Evolutionary conservation across 2,329 filamentous ascomycete species (phyloP).

Genomic region (Fusarium sp.): DNA sequence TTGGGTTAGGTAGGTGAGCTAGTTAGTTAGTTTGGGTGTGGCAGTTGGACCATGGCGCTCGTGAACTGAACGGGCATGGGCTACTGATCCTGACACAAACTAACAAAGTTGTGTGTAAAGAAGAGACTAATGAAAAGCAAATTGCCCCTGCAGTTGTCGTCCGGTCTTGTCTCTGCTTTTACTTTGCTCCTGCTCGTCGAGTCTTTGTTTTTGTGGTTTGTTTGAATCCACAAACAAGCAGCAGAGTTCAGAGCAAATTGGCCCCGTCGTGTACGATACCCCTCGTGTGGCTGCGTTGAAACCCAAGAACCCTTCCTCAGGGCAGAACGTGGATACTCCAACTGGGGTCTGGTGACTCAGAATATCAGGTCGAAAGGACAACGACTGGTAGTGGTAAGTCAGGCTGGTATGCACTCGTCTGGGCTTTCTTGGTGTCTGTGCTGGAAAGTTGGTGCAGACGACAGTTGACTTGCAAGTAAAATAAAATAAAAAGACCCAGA

Average conservation of each 20-base stretch:
- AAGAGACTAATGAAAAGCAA: constrained; percentile 24
- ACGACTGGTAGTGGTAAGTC: constrained; percentile 39
- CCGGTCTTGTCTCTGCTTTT: constrained; percentile 9
- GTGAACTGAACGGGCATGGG: constrained; percentile 6
- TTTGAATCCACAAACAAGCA: constrained; percentile 8
- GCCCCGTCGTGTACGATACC: constrained; percentile 11
- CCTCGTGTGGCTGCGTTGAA: constrained; percentile 38
- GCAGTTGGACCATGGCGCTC: constrained; percentile 42
- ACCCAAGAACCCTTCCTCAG: constrained; percentile 35
- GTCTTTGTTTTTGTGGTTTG: constrained; percentile 20
- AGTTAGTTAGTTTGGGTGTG: constrained; percentile 18
- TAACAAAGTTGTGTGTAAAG: constrained; percentile 1
- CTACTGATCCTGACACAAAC: constrained; percentile 32
- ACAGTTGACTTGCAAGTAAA: constrained; percentile 11
- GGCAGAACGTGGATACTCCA: constrained; percentile 39
- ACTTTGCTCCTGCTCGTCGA: neutral
- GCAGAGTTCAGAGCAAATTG: neutral
- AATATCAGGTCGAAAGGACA: constrained; percentile 37
- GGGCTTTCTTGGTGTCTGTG: constrained; percentile 8
- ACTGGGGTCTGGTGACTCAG: constrained; percentile 41
- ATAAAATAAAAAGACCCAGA: constrained; percentile 29
- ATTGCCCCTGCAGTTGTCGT: constrained; percentile 4
- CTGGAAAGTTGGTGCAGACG: constrained; percentile 34
- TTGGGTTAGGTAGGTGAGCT: neutral
- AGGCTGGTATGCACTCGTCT: constrained; percentile 42